Evolutionary conservation across 495 filamentous ascomycete genomes (phyloP), one percentile per base, ranked within the genome.

Genomic region (Aspergillus leporis): DNA sequence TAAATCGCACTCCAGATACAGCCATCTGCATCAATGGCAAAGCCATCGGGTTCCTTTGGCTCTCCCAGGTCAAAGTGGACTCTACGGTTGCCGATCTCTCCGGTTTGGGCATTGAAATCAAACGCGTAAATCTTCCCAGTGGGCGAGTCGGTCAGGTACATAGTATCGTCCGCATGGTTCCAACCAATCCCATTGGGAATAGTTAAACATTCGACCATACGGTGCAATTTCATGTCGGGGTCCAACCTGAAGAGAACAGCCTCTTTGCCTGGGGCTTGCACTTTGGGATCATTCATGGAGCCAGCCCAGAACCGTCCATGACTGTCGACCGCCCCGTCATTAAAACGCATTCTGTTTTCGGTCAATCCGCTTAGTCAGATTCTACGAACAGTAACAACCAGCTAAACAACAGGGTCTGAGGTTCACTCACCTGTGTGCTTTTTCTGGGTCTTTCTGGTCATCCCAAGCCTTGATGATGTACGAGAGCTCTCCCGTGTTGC

Each of bases 121-220:
- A 87, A 94, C 28, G 87, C 85, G 54, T 80, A 85, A 62, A 97
- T 89, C 55, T 81, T 81, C 40, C 79, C 80, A n/a, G 81, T 85
- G 36, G 87, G 86, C 19, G 90, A 87, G 77, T 96, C 85, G 43
- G 87, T 91, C 71, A 92, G 88, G 77, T 90, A 96, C 83, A 93
- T 88, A 45, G 81, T 93, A 68, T 85, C 88, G 62, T 84, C 76
- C 64, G 90, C 85, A 16, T 76, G 74, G 46, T 81, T 85, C 81
- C 88, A 97, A 55, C 86, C 86, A 40, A 93, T 85, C 51, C 89
- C 87, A 72, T 98, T 97, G 49, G 93, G 92, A 63, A 97, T 95
- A n/a, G 81, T 87, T 51, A 94, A 75, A 28, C 78, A 71, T 59
- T 79, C 77, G 49, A 88, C 75, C 70, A 87, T 80, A 30, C 81